Percentiles rank a stretch among this genome's conserved stretches.
Conservation (phyloP, 805 yeast species). For the Myxozyma vanderwaltii region DNA sequence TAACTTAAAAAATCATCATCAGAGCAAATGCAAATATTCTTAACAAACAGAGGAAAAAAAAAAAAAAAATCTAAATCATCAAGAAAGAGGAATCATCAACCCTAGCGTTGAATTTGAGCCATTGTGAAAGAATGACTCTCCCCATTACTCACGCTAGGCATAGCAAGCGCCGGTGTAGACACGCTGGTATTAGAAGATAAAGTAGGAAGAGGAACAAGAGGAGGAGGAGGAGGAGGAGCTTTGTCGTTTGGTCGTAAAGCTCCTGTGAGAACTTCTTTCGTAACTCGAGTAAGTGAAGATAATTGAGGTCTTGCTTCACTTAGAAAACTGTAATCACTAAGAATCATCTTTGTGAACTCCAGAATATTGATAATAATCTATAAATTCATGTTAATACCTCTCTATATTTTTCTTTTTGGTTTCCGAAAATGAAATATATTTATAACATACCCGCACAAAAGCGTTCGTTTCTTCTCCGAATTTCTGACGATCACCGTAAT, state of each 20-base stretch:
- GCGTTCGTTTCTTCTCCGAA: slow-evolving; percentile 86
- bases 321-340: slow-evolving; percentile 77
- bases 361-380: slow-evolving; percentile 50
- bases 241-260: slow-evolving; percentile 3
- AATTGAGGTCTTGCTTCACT: slow-evolving; percentile 78
- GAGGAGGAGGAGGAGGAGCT: too few relatives aligned
- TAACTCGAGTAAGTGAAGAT: slow-evolving; percentile 79
- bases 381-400: background rate
- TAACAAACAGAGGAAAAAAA: too few relatives aligned
- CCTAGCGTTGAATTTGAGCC: too few relatives aligned
- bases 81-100: too few relatives aligned
- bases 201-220: too few relatives aligned
- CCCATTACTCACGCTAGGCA: too few relatives aligned
- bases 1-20: too few relatives aligned
- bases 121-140: too few relatives aligned
- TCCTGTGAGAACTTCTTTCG: slow-evolving; percentile 67
- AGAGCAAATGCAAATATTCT: too few relatives aligned
- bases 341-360: slow-evolving; percentile 78
- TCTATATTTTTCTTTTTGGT: background rate
- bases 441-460: slow-evolving; percentile 71
- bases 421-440: slow-evolving; percentile 48
- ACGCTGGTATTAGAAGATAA: too few relatives aligned
- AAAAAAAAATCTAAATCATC: too few relatives aligned
- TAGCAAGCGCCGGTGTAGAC: too few relatives aligned
- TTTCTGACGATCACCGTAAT: slow-evolving; percentile 55